Base-by-base conservation (phyloP, 768 basidiomycete species). In the Leucosporidium creatinivorum region DNA sequence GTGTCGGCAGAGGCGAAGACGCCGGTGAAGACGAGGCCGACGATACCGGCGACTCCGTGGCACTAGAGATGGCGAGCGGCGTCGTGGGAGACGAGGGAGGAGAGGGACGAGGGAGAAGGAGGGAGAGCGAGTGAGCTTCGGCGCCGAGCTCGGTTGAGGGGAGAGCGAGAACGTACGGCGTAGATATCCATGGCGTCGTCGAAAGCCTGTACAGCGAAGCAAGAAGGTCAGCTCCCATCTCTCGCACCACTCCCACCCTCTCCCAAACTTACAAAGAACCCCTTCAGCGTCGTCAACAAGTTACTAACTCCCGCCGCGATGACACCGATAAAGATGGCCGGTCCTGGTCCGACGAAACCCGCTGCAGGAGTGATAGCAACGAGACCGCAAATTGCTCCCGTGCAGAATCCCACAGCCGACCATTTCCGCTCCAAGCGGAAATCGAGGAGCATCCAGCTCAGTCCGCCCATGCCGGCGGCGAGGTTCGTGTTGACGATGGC, bases 261-360 rank as follows among this genome's bases (percentile, higher is more conserved):
- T 44, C 25, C 49, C 13, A 15, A 44, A 44, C 39, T 44, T 13
- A 44, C 39, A 44, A 73, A 65, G 48, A 89, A 58, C 77, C 89
- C 91, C 80, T 97, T 98, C 76, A 98, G 83, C 74, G 94, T 87
- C 5, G 94, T 97, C n/a, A 91, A 89, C 77, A 91, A 91, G 79
- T 98, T 98, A 81, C 91, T 96, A 3, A 86, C 72, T 0, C 87
- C 88, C 23, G 89, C 89, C 0, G 87, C 89, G 74, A 90, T 80
- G 71, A 93, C 82, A 50, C 94, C 94, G 76, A 91, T 93, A 1
- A 87, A 81, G 7, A 94, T 86, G 4, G 91, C 82, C 25, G 94
- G 92, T 23, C 89, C 86, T 85, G 76, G 39, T n/a, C 71, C 68
- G 52, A 73, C 78, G 69, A 75, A 80, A 1, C 80, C 80, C 49